These are phyloP conservation scores for Teunomyces tritomae DNA, from an alignment of 805 yeast genomes.

Conservation along the genomic window DNA sequence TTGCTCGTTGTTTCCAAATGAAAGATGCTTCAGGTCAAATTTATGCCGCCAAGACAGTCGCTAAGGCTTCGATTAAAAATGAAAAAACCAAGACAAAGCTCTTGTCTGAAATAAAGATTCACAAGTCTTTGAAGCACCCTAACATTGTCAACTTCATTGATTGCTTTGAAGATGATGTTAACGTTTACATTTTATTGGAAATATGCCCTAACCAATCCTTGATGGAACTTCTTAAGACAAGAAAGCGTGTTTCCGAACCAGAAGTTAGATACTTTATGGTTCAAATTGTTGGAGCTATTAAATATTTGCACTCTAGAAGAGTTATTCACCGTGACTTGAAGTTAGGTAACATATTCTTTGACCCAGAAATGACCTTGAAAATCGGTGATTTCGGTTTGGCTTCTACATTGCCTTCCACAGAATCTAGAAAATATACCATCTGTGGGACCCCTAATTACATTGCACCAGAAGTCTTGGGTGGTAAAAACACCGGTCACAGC, in stretches of 20 bases:
- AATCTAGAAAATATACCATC: conserved; percentile 83
- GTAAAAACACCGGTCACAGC: conserved; percentile 84
- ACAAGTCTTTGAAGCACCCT: conserved; percentile 82
- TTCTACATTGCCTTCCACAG: conserved; percentile 71
- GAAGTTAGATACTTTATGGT: conserved; percentile 89
- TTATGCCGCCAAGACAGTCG: conserved; percentile 96
- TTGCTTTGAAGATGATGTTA: conserved; percentile 94
- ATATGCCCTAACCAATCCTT: conserved; percentile 93
- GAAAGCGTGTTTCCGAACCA: conserved; percentile 84
- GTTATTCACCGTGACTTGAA: conserved; percentile 96
- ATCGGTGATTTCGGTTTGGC: conserved; percentile 98
- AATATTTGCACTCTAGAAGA: conserved; percentile 85
- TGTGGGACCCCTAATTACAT: conserved; percentile 99
- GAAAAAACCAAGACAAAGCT: conserved; percentile 86
- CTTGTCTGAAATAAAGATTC: conserved; percentile 92
- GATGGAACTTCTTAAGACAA: conserved; percentile 84
- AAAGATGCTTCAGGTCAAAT: conserved; percentile 83
- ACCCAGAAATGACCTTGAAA: conserved; percentile 88
- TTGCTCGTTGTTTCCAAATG: conserved; percentile 97
- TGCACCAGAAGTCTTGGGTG: conserved; percentile 95
- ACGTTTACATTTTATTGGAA: conserved; percentile 90
- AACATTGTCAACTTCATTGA: conserved; percentile 91
- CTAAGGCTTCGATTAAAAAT: conserved; percentile 87
- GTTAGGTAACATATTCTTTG: conserved; percentile 93
- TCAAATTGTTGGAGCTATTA: conserved; percentile 91